These are phyloP conservation scores for Megacollybia marginata DNA, from an alignment of 768 basidiomycete genomes.

Conservation along the genomic window DNA sequence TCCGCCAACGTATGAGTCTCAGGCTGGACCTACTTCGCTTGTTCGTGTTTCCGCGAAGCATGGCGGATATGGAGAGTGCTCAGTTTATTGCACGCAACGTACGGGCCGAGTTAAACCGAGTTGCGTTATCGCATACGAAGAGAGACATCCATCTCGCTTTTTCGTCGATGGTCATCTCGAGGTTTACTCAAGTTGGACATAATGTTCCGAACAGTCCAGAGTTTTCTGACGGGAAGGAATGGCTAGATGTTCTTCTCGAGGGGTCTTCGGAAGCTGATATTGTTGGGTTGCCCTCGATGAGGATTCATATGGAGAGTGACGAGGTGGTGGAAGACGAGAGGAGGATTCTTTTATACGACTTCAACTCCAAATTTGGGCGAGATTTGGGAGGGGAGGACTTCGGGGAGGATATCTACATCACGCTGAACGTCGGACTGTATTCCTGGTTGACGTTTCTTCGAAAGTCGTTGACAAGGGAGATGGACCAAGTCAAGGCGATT, in stretches of 20 bases:
- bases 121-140: constrained; percentile 46
- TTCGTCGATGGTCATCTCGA: constrained; percentile 69
- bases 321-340: constrained; percentile 36
- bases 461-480: constrained; percentile 68
- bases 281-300: constrained; percentile 76
- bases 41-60: constrained; percentile 71
- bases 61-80: constrained; percentile 72
- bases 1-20: constrained; percentile 71
- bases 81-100: constrained; percentile 66
- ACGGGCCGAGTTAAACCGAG: constrained; percentile 61
- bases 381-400: constrained; percentile 43
- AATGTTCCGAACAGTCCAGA: constrained; percentile 26
- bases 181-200: constrained; percentile 56
- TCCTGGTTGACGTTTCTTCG: constrained; percentile 75
- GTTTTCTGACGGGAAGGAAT: constrained; percentile 38
- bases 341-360: constrained; percentile 54
- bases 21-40: constrained; percentile 57
- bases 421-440: constrained; percentile 75
- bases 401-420: constrained; percentile 73
- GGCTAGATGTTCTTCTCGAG: constrained; percentile 56
- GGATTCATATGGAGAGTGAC: constrained; percentile 72
- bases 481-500: constrained; percentile 63
- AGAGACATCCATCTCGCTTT: constrained; percentile 70
- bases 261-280: constrained; percentile 65
- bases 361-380: constrained; percentile 61